These are phyloP conservation scores for Geum urbanum DNA, from an alignment of 306 rosid genomes.

Conservation along the genomic window DNA sequence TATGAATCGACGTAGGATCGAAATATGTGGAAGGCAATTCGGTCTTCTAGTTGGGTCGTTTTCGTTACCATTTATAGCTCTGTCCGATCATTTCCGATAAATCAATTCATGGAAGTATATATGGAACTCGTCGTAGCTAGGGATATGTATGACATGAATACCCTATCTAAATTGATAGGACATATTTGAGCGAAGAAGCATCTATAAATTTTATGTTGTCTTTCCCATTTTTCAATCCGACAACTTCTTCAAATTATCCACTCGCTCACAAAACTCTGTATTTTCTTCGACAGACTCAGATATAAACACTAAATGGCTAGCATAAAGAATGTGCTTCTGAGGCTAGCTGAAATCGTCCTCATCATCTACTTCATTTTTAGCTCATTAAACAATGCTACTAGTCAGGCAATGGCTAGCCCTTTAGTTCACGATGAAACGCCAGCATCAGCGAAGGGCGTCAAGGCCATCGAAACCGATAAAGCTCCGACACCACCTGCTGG, in stretches of 20 bases:
- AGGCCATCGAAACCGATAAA: background rate
- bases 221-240: background rate
- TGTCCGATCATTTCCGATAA: background rate
- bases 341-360: background rate
- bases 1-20: no score
- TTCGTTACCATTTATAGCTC: background rate
- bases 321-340: background rate
- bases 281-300: background rate
- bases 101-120: background rate
- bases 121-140: background rate
- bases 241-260: background rate
- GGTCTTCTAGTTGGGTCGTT: background rate
- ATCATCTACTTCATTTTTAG: background rate
- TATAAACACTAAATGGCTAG: background rate
- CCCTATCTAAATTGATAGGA: background rate
- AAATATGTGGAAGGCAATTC: background rate
- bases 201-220: background rate
- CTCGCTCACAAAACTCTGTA: background rate
- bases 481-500: constrained; percentile 1
- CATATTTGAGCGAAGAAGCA: background rate
- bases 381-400: background rate
- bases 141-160: constrained; percentile 1
- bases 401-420: background rate
- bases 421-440: background rate
- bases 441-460: background rate